Evolutionary conservation across 1,284 basidiomycete genomes (phyloP).

Genomic region (Lentinus polychrous): DNA sequence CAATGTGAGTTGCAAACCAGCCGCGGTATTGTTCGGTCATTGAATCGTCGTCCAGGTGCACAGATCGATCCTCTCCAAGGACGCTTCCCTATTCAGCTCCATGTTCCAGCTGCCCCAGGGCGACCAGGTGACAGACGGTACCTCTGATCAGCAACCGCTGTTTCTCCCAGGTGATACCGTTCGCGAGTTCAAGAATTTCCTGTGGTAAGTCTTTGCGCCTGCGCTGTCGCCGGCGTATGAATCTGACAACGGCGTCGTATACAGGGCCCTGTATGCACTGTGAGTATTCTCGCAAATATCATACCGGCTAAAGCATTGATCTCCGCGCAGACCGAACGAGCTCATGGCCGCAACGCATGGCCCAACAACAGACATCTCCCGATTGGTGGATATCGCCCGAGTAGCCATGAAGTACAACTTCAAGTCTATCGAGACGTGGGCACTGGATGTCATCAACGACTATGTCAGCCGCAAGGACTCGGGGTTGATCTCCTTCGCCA

Average conservation of each 20-base stretch:
- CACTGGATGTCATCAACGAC: constrained; percentile 57
- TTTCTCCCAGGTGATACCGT: constrained; percentile 51
- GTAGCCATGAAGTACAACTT: constrained; percentile 64
- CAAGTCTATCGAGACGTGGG: constrained; percentile 62
- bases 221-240: background rate
- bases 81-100: constrained; percentile 52
- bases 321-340: constrained; percentile 46
- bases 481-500: constrained; percentile 37
- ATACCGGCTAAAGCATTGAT: constrained; percentile 1
- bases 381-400: constrained; percentile 54
- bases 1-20: constrained; percentile 22
- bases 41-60: constrained; percentile 42
- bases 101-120: constrained; percentile 62
- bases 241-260: background rate
- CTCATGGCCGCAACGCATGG: constrained; percentile 32
- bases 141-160: constrained; percentile 57
- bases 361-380: constrained; percentile 28
- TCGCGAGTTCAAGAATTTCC: constrained; percentile 56
- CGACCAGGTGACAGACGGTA: constrained; percentile 39
- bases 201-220: constrained; percentile 36
- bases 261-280: constrained; percentile 11
- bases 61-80: constrained; percentile 51
- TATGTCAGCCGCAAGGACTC: constrained; percentile 55
- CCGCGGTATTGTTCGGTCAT: background rate
- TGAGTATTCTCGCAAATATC: constrained; percentile 7